Evolutionary conservation across 805 yeast genomes (phyloP).

Genomic region (Helenozyma baotianmanensis): DNA sequence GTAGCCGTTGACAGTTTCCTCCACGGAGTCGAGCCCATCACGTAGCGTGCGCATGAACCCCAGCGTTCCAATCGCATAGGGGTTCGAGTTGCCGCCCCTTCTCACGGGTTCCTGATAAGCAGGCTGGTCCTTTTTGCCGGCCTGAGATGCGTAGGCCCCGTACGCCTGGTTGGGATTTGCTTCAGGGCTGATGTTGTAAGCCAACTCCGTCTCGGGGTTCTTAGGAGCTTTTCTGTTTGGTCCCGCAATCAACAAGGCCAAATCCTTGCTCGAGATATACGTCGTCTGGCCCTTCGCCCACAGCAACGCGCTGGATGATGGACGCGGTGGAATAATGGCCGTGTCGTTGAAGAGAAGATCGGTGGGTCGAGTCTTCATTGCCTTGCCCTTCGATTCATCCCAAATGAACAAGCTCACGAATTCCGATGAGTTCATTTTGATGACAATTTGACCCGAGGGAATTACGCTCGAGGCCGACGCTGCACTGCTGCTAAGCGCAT

Average conservation of each 20-base stretch:
- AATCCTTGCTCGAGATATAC: constrained; percentile 54
- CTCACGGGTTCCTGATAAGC: constrained; percentile 49
- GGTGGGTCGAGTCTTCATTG: constrained; percentile 21
- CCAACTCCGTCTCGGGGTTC: constrained; percentile 55
- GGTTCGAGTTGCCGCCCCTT: constrained; percentile 17
- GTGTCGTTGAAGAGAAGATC: constrained; percentile 70
- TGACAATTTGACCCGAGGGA: constrained; percentile 52
- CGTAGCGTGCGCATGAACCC: constrained; percentile 44
- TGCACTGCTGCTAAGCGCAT: constrained; percentile 17
- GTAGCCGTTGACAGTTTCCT: constrained; percentile 52
- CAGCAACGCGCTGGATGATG: constrained; percentile 70
- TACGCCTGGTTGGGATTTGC: constrained; percentile 35
- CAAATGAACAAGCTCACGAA: constrained; percentile 22
- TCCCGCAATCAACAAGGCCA: constrained; percentile 69
- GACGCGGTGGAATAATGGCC: constrained; percentile 70
- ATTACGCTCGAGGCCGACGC: constrained; percentile 29
- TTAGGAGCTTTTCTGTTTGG: constrained; percentile 61
- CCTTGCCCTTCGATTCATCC: constrained; percentile 16
- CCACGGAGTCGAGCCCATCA: constrained; percentile 48
- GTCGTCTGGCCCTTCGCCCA: constrained; percentile 78
- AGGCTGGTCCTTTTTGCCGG: constrained; percentile 7
- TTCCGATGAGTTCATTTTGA: constrained; percentile 54
- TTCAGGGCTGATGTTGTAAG: constrained; percentile 41
- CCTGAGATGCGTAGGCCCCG: constrained; percentile 15
- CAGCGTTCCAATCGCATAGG: constrained; percentile 37